phyloP scores from a whole-genome alignment of 192 early-diverging fungal genomes.

The Backusella sp. region DNA sequence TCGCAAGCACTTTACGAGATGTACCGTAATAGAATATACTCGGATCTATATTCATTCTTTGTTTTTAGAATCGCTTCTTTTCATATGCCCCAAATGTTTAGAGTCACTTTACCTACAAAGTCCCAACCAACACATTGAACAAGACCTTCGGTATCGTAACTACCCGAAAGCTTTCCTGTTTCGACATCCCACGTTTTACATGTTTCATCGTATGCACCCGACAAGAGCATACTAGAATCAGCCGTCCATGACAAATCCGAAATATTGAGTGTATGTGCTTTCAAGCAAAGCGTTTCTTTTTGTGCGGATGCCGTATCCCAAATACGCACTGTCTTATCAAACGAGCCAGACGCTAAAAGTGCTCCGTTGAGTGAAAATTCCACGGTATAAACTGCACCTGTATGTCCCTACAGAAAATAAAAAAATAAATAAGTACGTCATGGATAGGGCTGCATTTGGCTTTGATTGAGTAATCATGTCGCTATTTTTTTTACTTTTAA shows the following conservation, averaged over 20 bases:
- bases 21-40: constrained; percentile 78
- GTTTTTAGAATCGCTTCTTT: too few species aligned
- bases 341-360: constrained; percentile 86
- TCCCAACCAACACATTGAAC: constrained; percentile 82
- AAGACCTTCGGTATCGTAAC: constrained; percentile 76
- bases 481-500: constrained; percentile 30
- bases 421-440: not conserved
- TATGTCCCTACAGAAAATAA: constrained; percentile 66
- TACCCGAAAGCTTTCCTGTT: constrained; percentile 56
- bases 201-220: constrained; percentile 78
- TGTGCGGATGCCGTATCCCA: constrained; percentile 74
- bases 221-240: constrained; percentile 65
- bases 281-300: constrained; percentile 72
- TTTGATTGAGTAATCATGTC: too few species aligned
- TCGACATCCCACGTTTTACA: constrained; percentile 82
- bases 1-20: constrained; percentile 65
- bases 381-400: constrained; percentile 87
- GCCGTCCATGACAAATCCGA: constrained; percentile 77
- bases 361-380: constrained; percentile 84
- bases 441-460: not conserved
- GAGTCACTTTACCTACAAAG: constrained; percentile 56
- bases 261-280: constrained; percentile 74
- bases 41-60: constrained; percentile 49
- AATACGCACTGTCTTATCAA: constrained; percentile 90
- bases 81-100: too few species aligned